Base-by-base conservation (phyloP, 2,329 filamentous ascomycete species). In the Ophiostoma sp. region DNA sequence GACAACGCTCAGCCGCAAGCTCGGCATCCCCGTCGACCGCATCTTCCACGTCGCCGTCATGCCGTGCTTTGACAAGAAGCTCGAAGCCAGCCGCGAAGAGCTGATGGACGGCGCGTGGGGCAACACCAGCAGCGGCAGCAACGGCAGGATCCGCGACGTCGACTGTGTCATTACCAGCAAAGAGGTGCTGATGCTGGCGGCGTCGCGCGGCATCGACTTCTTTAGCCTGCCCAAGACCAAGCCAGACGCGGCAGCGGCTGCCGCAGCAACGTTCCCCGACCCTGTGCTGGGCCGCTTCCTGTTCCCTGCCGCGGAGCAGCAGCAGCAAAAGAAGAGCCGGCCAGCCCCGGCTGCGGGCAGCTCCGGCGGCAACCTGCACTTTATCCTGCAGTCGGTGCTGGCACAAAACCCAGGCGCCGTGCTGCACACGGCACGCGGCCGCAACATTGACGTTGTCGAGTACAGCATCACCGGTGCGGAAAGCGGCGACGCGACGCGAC, bases 21-120 rank as follows among this genome's bases (percentile, higher is more conserved):
- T 94, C 72, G 87, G 87, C 44, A 88, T 97, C 67, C 80, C 89
- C 0, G 90, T 93, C 0, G 88, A 89, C 73, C 87, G 89, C 74
- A 93, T 99, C 77, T 99, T 94, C 92, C 94, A 98, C 79, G 80
- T 98, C 69, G 93, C 94, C 15, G 85, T 99, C 65, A 99, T 99
- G 95, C 95, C 95, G 27, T 99, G 95, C 79, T 98, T 99, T 79
- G 95, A 99, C 79, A 99, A 99, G 83, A 99, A 99, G 79, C 86
- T 99, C 36, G 95, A 99, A 81, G 95, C 95, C 7, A 96, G 93
- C 75, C 89, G 95, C 69, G 90, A 93, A 78, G 95, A 99, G 79
- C 86, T 99, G 54, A 98, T 94, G 0, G 91, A 94, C 77, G 81
- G 85, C 7, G 86, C 87, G 20, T 97, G 94, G 94, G 82, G 96